Percentiles rank a stretch among this genome's conserved stretches.
These are phyloP conservation scores for Blastobotrys buckinghamii DNA, from an alignment of 1,139 yeast species.

Conservation along the genomic window DNA sequence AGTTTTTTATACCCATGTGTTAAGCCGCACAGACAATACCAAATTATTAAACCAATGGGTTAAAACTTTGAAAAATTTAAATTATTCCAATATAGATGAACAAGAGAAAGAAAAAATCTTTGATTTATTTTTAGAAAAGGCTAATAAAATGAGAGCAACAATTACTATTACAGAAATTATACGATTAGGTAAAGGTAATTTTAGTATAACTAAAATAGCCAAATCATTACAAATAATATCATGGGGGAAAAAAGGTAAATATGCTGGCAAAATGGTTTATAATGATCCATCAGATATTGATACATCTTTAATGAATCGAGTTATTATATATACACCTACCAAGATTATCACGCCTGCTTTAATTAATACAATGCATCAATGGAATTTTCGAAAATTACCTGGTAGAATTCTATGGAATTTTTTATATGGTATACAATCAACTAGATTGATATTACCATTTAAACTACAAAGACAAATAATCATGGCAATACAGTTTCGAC, in stretches of 20 bases:
- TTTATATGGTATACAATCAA: conserved; percentile 17
- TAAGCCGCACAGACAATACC: neutral
- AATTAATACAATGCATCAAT: neutral
- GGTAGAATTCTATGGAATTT: conserved; percentile 22
- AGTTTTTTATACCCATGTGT: neutral
- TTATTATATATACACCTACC: conserved; percentile 12
- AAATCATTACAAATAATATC: conserved; percentile 21
- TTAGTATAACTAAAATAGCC: conserved; percentile 13
- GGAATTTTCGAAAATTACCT: neutral
- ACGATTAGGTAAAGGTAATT: conserved; percentile 9
- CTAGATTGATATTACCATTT: conserved; percentile 1
- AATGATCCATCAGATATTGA: conserved; percentile 13
- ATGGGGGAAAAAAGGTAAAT: conserved; percentile 18
- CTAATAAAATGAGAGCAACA: conserved; percentile 6
- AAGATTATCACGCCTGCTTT: conserved; percentile 6
- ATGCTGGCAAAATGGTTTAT: conserved; percentile 5
- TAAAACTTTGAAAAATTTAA: neutral
- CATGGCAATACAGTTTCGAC: conserved; percentile 15
- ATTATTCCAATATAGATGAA: neutral
- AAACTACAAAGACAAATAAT: conserved; percentile 11
- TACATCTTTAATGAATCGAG: conserved; percentile 12
- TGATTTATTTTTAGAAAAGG: conserved; percentile 5
- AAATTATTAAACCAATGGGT: neutral
- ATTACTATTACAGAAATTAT: conserved; percentile 5
- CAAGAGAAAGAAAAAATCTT: neutral